Evolutionary conservation across 2,329 filamentous ascomycete species (phyloP).

Genomic region (Fusarium foetens): DNA sequence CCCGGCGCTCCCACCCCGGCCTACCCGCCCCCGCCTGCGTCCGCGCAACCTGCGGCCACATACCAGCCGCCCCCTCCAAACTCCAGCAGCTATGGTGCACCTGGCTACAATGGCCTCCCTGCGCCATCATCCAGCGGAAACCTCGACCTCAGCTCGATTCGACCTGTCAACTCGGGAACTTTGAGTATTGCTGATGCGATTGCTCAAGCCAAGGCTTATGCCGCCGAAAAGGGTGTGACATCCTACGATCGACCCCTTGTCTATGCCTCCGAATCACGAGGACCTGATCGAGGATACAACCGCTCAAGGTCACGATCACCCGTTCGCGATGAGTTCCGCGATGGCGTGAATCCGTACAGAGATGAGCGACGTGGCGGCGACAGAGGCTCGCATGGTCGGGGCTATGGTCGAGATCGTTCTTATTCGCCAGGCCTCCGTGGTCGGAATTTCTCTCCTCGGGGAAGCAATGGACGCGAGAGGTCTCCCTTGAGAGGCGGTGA

Average conservation of each 20-base stretch:
- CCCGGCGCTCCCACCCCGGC: constrained; percentile 52
- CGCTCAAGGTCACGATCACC: constrained; percentile 80
- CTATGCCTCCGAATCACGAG: constrained; percentile 54
- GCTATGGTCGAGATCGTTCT: constrained; percentile 73
- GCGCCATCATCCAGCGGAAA: constrained; percentile 79
- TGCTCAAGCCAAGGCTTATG: constrained; percentile 84
- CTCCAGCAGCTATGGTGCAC: constrained; percentile 44
- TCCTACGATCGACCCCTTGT: constrained; percentile 67
- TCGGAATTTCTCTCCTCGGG: constrained; percentile 68
- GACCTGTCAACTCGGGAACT: constrained; percentile 81
- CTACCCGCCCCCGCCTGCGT: constrained; percentile 52
- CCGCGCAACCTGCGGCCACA: constrained; percentile 49
- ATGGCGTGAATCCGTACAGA: constrained; percentile 83
- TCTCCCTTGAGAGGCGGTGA: constrained; percentile 67
- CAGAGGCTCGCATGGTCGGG: constrained; percentile 49
- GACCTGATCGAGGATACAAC: constrained; percentile 61
- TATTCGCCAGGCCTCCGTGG: constrained; percentile 72
- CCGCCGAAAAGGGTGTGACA: constrained; percentile 78
- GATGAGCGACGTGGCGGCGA: constrained; percentile 82
- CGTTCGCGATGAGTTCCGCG: constrained; percentile 75
- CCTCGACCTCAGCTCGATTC: constrained; percentile 82
- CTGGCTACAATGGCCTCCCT: constrained; percentile 62
- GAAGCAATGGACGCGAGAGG: constrained; percentile 64
- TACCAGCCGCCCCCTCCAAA: constrained; percentile 53
- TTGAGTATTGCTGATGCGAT: constrained; percentile 87